Base-by-base conservation (phyloP, 2,329 filamentous ascomycete genomes). In the Cryphonectria naterciae region DNA sequence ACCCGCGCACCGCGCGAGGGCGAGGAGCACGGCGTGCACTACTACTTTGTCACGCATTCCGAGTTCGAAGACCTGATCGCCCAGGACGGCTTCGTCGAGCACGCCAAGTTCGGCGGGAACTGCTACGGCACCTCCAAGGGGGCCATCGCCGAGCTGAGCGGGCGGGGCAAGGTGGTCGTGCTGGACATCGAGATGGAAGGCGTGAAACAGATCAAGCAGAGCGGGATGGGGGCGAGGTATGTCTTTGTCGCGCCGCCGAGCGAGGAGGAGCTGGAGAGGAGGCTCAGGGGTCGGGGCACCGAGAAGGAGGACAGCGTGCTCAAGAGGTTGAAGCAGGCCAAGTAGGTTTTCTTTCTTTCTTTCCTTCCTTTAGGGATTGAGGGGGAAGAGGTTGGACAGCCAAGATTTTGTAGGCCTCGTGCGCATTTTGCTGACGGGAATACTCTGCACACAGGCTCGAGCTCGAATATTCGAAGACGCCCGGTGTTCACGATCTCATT, bases 151-250 rank as follows among this genome's bases (percentile, higher is more conserved):
- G 89, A 93, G 77, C 90, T 95, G 79, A 87, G 87, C 2, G 87
- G 88, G 72, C 89, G 91, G 82, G 91, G 90, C 25, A 87, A 86
- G 77, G 89, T 94, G 58, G 95, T 95, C 73, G 90, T 98, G 64
- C 84, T 98, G 75, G 95, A 98, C 80, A 98, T 98, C 79, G 95
- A 98, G 86, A 97, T 98, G 93, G 94, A 97, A 90, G 95, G 95
- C 72, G 94, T 98, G 71, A 97, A 97, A 85, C 95, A 98, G 83
- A 93, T 98, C 77, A 94, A 94, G 81, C 87, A 88, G 73, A 92
- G 91, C 65, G 86, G 86, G 75, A 88, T 95, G 73, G 87, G 90
- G 70, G 93, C 94, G 10, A 89, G 93, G 69, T 97, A 93, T 83
- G 83, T 97, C 75, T 97, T 97, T 81, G 87, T 98, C 73, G 89